Evolutionary conservation across 306 rosid species (phyloP).

Genomic region (Trifolium pratense): DNA sequence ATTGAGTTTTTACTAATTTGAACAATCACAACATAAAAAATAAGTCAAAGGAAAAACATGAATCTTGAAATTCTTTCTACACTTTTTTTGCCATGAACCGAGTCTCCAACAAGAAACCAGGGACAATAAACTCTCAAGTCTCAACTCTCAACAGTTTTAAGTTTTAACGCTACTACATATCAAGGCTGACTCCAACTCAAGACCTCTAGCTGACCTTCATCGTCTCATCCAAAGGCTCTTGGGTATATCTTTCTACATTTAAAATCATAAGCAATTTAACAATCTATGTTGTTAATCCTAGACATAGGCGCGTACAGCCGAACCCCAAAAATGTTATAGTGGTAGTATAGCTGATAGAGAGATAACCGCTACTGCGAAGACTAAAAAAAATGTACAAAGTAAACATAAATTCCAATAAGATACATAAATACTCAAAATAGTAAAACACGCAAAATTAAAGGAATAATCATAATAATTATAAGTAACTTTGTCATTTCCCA

Average conservation of each 20-base stretch:
- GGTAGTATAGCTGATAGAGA: too few species aligned
- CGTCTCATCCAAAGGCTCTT: background rate
- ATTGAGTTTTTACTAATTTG: background rate
- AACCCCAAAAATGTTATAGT: too few species aligned
- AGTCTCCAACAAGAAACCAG: background rate
- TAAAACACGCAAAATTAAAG: too few species aligned
- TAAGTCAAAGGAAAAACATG: background rate
- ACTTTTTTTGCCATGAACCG: background rate
- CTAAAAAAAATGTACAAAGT: too few species aligned
- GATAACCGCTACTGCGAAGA: too few species aligned
- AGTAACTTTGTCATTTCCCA: too few species aligned
- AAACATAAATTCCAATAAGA: too few species aligned
- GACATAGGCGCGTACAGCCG: too few species aligned
- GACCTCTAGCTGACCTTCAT: background rate
- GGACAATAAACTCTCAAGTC: background rate
- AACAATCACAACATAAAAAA: constrained; percentile 2
- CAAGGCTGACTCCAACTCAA: background rate
- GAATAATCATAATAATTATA: too few species aligned
- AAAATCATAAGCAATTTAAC: background rate
- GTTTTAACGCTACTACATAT: background rate
- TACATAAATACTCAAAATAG: too few species aligned
- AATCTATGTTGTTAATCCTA: too few species aligned
- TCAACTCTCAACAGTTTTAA: background rate
- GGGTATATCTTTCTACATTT: background rate
- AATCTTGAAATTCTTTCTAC: constrained; percentile 15